Evolutionary conservation across 139 green algal genomes (phyloP).

Genomic region (Coelastrella sp.): DNA sequence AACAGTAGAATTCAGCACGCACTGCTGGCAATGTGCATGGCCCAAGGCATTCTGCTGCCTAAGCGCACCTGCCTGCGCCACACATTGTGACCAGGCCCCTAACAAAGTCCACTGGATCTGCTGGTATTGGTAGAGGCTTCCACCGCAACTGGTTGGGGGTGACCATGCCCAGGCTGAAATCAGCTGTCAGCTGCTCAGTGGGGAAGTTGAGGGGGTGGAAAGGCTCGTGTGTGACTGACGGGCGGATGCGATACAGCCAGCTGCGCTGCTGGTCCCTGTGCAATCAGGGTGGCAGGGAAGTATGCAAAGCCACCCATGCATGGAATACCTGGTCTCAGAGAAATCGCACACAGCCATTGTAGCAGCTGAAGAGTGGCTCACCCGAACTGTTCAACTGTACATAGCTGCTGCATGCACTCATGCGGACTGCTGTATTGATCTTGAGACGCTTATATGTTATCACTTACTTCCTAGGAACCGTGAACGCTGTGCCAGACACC

Average conservation of each 20-base stretch:
- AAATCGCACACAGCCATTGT: too few relatives aligned
- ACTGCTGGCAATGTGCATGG: too few relatives aligned
- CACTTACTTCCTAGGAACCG: conserved; percentile 80
- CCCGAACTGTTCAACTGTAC: too few relatives aligned
- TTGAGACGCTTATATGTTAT: too few relatives aligned
- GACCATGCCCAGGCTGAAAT: conserved; percentile 76
- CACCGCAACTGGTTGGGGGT: conserved; percentile 96
- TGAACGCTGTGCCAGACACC: conserved; percentile 94
- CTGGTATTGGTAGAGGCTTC: conserved; percentile 79
- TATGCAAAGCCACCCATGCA: too few relatives aligned
- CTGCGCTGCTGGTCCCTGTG: conserved; percentile 74
- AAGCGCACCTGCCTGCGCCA: conserved; percentile 80
- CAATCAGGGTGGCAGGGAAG: not conserved
- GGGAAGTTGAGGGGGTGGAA: conserved; percentile 79
- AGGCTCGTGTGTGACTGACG: conserved; percentile 89
- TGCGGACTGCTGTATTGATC: too few relatives aligned
- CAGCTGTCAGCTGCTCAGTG: conserved; percentile 67
- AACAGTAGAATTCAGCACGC: too few relatives aligned
- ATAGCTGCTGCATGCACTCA: too few relatives aligned
- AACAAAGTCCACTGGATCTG: conserved; percentile 86
- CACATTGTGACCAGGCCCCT: conserved; percentile 88
- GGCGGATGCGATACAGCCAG: conserved; percentile 96
- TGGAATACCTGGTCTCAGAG: too few relatives aligned
- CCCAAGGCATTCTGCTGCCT: too few relatives aligned
- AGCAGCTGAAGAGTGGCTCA: too few relatives aligned